Base-by-base conservation (phyloP, 257 asterid species). In the Ligustrum vulgare region DNA sequence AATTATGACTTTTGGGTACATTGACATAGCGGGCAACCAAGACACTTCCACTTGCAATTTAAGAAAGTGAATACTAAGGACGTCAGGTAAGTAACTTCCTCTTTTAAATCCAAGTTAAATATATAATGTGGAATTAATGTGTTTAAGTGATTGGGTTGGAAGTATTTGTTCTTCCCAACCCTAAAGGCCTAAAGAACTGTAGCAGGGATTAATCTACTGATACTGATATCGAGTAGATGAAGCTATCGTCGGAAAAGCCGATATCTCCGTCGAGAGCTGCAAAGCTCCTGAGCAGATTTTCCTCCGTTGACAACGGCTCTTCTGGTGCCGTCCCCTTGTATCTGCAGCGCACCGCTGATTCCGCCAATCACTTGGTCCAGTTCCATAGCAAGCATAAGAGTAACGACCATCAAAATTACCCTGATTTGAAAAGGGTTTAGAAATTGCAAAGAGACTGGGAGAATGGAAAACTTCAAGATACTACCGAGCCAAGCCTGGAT, bases 221-320 rank as follows among this genome's bases (percentile, higher is more conserved):
- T 56, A 6, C 22, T 56, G 65, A 8, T 22, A 22, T 77, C 80
- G 11, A 56, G 31, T 4, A 22, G 97, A 86, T 84, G 84, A 86
- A 82, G 13, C 77, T 89, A 18, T 81, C 88, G 35, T 83, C 85
- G 3, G 28, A 81, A 25, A 78, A 75, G 67, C 85, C 89, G 37
- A 74, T 82, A 23, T 82, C 89, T 23, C 81, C 84, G 22, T 63
- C 90, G 0, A 71, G 85, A 28, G 95, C 93, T 7, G 89, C 93
- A 0, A 84, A 83, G 63, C 82, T 78, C 39, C 67, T 91, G 22
- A 36, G 80, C 37, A 54, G 78, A 62, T 91, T 91, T 75, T 79
- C 87, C 63, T 60, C 82, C 72, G 74, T 82, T 43, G 89, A 87
- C 0, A 83, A 77, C 56, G 95, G 90, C 18, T 82, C 93, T 45